Conservation (phyloP, 164 flowering plant genomes). For the Cinnamomum chago region DNA sequence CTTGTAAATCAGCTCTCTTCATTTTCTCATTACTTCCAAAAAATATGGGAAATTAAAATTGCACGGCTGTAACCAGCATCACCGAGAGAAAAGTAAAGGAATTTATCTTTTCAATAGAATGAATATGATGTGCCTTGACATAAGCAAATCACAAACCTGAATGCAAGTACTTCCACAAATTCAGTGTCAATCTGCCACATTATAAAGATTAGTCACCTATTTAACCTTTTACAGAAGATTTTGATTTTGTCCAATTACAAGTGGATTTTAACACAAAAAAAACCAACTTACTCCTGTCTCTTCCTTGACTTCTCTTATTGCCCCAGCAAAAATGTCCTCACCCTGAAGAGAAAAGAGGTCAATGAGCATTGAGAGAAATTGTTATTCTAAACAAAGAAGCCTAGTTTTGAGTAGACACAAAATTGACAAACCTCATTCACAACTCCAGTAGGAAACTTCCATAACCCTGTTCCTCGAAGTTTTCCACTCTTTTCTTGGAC, state of each 20-base stretch:
- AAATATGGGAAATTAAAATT: too few relatives aligned
- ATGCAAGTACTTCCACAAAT: conserved; percentile 72
- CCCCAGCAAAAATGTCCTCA: conserved; percentile 47
- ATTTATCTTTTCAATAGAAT: background rate
- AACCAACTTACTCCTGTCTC: conserved; percentile 68
- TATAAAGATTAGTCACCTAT: background rate
- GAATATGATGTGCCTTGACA: background rate
- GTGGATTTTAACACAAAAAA: background rate
- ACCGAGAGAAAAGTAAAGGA: background rate
- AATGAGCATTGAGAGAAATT: conserved; percentile 4
- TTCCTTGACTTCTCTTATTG: conserved; percentile 74
- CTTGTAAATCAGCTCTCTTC: background rate
- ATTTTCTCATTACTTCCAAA: background rate
- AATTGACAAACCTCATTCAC: conserved; percentile 29
- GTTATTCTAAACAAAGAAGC: background rate
- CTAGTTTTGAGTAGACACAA: background rate
- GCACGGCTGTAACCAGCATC: background rate
- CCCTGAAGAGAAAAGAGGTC: conserved; percentile 24
- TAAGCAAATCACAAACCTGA: conserved; percentile 41
- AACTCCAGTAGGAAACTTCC: conserved; percentile 44
- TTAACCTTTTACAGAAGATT: background rate
- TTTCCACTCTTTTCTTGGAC: conserved; percentile 40
- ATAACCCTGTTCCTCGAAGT: conserved; percentile 30
- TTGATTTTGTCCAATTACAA: background rate
- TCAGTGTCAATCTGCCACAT: conserved; percentile 61